Evolutionary conservation across 148 eudicot species (phyloP), one percentile per base, ranked within the genome.

Genomic region (Spergularia marina): DNA sequence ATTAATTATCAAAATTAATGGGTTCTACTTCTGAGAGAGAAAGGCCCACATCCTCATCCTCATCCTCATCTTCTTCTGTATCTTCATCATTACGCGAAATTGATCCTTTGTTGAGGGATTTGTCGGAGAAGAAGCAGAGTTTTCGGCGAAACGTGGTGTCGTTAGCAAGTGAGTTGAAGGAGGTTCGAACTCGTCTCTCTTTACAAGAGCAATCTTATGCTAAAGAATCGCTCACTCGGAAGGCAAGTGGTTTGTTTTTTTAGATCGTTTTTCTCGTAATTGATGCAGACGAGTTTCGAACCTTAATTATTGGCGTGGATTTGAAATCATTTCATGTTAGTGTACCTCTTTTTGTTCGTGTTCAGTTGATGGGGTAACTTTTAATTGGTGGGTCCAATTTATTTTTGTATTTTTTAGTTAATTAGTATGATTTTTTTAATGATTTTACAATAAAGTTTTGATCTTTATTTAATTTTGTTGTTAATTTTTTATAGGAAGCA

Each of bases 71-170:
- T 2, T 78, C 75, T 7, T 68, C 77, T 30, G 36, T 30, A 39
- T 74, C 82, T 2, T 74, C 79, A 9, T 25, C 75, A 0, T 70
- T 79, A 5, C 69, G 79, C 10, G 89, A 86, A 63, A 76, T 83
- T 30, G 98, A 94, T 81, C 98, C 98, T 47, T 82, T 94, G 82
- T 77, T 94, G 83, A 90, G 83, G 78, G 98, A 94, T 89, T 90
- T 94, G 81, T 87, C 83, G 59, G 98, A 94, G 83, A 87, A 84
- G 76, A 91, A 91, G 77, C 90, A 90, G 79, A 91, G 74, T 62
- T 91, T 94, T 68, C 75, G 95, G 73, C 80, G 89, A 25, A 87
- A 86, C 78, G 95, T 94, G 55, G 95, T 91, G 84, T 88, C 88
- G 18, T 74, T 95, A 63, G 98, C 98, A 72, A 86, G 89, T 47